These are phyloP conservation scores for Rubroshorea leprosula DNA, from an alignment of 345 rosid genomes.

Conservation along the genomic window DNA sequence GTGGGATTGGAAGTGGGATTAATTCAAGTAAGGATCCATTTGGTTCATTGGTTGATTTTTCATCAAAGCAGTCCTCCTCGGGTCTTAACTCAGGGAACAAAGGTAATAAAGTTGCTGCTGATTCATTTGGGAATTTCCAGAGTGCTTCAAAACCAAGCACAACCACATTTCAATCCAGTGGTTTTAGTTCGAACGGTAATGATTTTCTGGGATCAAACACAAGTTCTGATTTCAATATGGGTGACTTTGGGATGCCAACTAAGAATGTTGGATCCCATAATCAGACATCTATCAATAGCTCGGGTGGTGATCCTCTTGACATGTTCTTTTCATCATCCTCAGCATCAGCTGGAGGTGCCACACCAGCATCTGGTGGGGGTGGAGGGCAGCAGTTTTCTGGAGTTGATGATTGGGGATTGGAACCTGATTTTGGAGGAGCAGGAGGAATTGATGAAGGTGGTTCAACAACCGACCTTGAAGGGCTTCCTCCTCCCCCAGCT, in stretches of 20 bases:
- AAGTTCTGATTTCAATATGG: constrained; percentile 24
- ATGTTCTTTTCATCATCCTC: constrained; percentile 50
- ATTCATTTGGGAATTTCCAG: constrained; percentile 56
- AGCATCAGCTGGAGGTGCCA: constrained; percentile 32
- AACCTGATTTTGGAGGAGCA: constrained; percentile 50
- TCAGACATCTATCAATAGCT: constrained; percentile 34
- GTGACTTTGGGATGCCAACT: constrained; percentile 50
- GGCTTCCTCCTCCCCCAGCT: constrained; percentile 93
- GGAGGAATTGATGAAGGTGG: constrained; percentile 44
- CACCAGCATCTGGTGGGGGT: constrained; percentile 29
- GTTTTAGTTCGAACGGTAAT: constrained; percentile 27
- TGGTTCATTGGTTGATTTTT: constrained; percentile 67
- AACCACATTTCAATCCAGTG: constrained; percentile 33
- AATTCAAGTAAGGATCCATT: constrained; percentile 63
- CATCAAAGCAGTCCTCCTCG: constrained; percentile 50
- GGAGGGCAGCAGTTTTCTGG: constrained; percentile 48
- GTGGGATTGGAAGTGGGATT: constrained; percentile 38
- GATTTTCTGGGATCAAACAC: constrained; percentile 34
- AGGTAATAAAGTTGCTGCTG: constrained; percentile 25
- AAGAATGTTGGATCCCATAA: constrained; percentile 35
- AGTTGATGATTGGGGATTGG: constrained; percentile 83
- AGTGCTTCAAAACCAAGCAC: constrained; percentile 43
- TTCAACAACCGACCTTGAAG: constrained; percentile 85
- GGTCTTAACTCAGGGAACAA: constrained; percentile 47
- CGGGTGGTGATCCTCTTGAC: constrained; percentile 53